Base-by-base conservation (phyloP, 23 red algal species). In the Cyanidiococcus yangmingshanensis region DNA sequence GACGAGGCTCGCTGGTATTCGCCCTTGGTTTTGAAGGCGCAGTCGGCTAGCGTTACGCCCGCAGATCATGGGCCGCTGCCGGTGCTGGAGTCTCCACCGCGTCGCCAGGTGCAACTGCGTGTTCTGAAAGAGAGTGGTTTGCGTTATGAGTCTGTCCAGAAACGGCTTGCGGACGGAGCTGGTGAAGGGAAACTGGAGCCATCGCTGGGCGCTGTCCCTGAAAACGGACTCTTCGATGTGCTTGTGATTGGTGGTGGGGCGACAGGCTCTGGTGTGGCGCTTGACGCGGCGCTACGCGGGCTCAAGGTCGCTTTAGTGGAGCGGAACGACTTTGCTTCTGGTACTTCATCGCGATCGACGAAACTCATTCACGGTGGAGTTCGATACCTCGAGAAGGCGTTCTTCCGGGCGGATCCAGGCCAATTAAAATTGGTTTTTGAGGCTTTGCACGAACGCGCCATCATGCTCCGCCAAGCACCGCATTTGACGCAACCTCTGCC, bases 331-430 rank as follows among this genome's bases (percentile, higher is more conserved):
- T 96, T 96, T 68, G 92, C 87, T 25, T 90, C 87, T n/a, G 87
- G 87, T 74, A 89, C 81, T 1, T 89, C 86, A 30, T 90, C 87
- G 1, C 79, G 87, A 58, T 85, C 80, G 36, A 90, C 92, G 21
- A 90, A 90, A 79, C 82, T 90, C 34, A 96, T 96, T 58, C 87
- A 90, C 35, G 92, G 92, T 38, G 92, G 92, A 39, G 80, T 96
- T n/a, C 87, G 87, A 21, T 96, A 96, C 58, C 67, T 96, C 58
- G 87, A 90, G 37, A 96, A 90, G 80, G 92, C 92, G n/a, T 96
- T 90, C 58, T 90, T 90, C 58, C 76, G 90, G 39, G 54, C 90
- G 74, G 92, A 96, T 83, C 92, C 92, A 29, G 82, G 76, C 18
- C 92, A 96, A 51, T 82, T 96, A 58, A 87, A 81, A 38, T 76